These are phyloP conservation scores for Carnegiea gigantea DNA, from an alignment of 179 eudicot species.

Conservation along the genomic window DNA sequence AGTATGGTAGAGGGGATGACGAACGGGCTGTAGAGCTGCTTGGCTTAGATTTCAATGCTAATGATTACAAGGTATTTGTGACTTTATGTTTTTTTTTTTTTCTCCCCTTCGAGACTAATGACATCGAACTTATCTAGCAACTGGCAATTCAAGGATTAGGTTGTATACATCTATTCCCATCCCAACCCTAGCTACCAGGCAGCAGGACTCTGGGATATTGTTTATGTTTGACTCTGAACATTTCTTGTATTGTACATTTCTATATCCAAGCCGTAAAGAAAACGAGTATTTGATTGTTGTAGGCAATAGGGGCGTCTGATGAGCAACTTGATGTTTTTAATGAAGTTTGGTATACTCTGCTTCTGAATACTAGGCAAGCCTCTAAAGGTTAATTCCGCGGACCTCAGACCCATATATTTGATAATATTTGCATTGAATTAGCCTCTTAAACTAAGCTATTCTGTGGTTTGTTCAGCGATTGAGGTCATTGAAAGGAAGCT, in stretches of 20 bases:
- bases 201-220: no score
- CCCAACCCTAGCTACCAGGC: not conserved
- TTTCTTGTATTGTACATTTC: not conserved
- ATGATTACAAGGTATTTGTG: conserved; percentile 61
- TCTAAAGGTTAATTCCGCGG: conserved; percentile 41
- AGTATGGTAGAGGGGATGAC: conserved; percentile 74
- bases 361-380: conserved; percentile 68
- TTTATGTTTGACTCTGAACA: not conserved
- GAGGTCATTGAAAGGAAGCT: conserved; percentile 33
- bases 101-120: not conserved
- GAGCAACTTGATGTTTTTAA: conserved; percentile 92
- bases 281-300: not conserved
- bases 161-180: no score
- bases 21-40: conserved; percentile 55
- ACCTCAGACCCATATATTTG: not conserved
- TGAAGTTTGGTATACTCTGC: conserved; percentile 67
- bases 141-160: not conserved
- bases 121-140: not conserved
- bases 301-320: conserved; percentile 94
- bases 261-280: not conserved
- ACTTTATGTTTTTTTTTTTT: not conserved
- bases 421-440: not conserved
- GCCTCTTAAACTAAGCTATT: not conserved
- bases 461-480: conserved; percentile 35
- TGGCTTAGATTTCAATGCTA: conserved; percentile 69